Evolutionary conservation across 805 yeast genomes (phyloP), one percentile per base, ranked within the genome.

Genomic region (Kluyveromyces wickerhamii): DNA sequence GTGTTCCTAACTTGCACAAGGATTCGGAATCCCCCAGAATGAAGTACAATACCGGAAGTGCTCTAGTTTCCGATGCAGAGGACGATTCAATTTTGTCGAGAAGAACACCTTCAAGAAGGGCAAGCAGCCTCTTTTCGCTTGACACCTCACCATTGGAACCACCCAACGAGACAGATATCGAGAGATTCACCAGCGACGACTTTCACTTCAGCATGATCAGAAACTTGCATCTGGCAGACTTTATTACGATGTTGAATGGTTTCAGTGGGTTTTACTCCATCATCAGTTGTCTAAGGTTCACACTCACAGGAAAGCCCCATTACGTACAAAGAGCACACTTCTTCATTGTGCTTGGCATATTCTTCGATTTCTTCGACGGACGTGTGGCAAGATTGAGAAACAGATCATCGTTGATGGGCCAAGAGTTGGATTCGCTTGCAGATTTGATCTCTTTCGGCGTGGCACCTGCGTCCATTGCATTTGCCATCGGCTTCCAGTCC

Each of bases 331-430:
- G 95, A 48, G 96, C 97, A 2, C 88, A 87, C 63, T 77, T 81
- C 45, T 86, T 83, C 62, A 85, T 87, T 28, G 69, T 83, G n/a
- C 66, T 89, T 46, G 98, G 98, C 4, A 73, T 89, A 52, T 86
- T 92, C 56, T 89, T 89, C 59, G 98, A 89, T 60, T 87, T 92
- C 57, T 83, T 92, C 57, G 98, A 92, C 57, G 98, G 98, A 22
- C 77, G 94, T 50, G 98, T 89, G 6, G 98, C 98, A 4, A 74
- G 98, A 53, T 72, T 92, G 64, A 75, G 96, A 63, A 82, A 87
- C 57, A 86, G 88, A 64, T 74, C 94, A 2, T 80, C 94, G 9
- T 69, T 92, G 36, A 84, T 92, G 83, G 98, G 98, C 41, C 97
- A 92, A 62, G 98, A 92, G 63, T 73, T 92, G 51, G 98, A 92